phyloP scores from a whole-genome alignment of 2,329 filamentous ascomycete species.

The Aspergillus arachidicola region DNA sequence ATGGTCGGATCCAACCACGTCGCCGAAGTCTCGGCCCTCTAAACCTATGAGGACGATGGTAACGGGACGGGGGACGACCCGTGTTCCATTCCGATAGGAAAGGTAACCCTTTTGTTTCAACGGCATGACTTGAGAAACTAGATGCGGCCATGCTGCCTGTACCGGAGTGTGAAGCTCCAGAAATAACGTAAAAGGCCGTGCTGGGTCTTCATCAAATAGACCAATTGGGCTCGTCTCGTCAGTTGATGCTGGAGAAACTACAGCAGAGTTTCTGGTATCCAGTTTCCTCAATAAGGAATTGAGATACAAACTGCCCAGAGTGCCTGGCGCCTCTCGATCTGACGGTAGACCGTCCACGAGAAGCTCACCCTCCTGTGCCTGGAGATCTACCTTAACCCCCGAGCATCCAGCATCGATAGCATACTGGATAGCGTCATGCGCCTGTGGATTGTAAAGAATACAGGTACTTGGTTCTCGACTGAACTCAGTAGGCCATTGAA shows the following conservation, averaged over 20 bases:
- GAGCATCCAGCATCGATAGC: constrained; percentile 28
- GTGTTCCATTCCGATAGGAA: constrained; percentile 24
- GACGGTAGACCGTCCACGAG: constrained; percentile 21
- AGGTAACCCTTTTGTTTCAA: constrained; percentile 27
- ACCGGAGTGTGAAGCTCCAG: constrained; percentile 26
- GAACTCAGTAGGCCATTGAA: constrained; percentile 20
- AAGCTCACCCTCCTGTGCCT: constrained; percentile 27
- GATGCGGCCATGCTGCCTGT: constrained; percentile 18
- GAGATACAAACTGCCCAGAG: constrained; percentile 27
- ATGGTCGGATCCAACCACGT: neutral
- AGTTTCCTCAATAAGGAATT: constrained; percentile 23
- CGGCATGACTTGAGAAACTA: constrained; percentile 22
- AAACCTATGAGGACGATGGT: constrained; percentile 28
- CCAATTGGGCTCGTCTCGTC: constrained; percentile 1
- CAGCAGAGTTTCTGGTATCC: constrained; percentile 13
- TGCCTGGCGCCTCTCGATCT: constrained; percentile 3
- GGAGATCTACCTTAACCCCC: constrained; percentile 29
- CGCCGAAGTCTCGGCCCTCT: neutral
- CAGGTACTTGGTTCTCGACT: constrained; percentile 20
- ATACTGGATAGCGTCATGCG: constrained; percentile 24
- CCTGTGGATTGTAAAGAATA: constrained; percentile 24
- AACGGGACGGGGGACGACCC: constrained; percentile 23
- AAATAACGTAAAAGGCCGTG: constrained; percentile 25
- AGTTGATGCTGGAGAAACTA: neutral
- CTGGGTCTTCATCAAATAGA: constrained; percentile 14